Evolutionary conservation across 345 rosid genomes (phyloP).

Genomic region (Linum lewisii): DNA sequence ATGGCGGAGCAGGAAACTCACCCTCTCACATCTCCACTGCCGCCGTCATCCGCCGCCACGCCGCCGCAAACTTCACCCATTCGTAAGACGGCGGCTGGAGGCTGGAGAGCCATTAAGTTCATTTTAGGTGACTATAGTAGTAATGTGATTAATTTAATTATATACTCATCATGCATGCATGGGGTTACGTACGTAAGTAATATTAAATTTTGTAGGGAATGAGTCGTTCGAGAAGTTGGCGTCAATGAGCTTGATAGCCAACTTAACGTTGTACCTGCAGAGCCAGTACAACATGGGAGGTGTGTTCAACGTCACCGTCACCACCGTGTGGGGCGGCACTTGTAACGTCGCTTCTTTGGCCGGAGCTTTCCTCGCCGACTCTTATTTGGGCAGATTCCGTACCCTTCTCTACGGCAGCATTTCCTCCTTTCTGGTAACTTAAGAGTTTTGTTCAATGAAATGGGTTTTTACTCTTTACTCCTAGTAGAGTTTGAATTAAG

Average conservation of each 20-base stretch:
- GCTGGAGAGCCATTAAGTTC: neutral
- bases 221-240: constrained; percentile 73
- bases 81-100: neutral
- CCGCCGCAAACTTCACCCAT: no score
- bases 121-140: neutral
- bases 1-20: no score
- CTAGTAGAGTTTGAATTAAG: no score
- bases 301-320: constrained; percentile 38
- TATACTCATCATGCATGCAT: no score
- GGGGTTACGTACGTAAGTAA: neutral
- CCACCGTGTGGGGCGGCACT: constrained; percentile 53
- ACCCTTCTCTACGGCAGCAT: constrained; percentile 49
- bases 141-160: no score
- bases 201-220: constrained; percentile 34
- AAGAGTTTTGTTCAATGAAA: no score
- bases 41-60: no score
- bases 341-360: constrained; percentile 48
- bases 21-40: no score
- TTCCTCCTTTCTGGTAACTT: constrained; percentile 47
- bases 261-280: constrained; percentile 42
- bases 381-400: constrained; percentile 67
- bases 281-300: constrained; percentile 49
- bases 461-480: no score
- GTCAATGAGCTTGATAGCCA: constrained; percentile 54
- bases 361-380: constrained; percentile 58